phyloP scores from a whole-genome alignment of 176 grass and related monocot species.

The Oryza officinalis region DNA sequence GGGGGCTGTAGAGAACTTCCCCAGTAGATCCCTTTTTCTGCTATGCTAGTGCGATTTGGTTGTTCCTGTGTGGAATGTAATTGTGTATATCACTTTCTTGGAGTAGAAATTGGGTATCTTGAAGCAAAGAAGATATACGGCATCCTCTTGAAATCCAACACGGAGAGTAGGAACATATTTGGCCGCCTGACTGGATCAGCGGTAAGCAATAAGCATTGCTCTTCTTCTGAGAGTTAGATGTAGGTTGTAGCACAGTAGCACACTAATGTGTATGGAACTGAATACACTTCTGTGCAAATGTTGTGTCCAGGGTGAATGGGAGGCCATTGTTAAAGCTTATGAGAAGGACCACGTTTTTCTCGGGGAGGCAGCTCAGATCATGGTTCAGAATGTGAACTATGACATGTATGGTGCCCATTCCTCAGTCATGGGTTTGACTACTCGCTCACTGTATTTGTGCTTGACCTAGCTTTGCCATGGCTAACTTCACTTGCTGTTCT shows the following conservation, averaged over 20 bases:
- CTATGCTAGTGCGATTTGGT: background rate
- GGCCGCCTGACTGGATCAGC: slow-evolving; percentile 85
- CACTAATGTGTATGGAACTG: background rate
- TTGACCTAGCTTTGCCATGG: background rate
- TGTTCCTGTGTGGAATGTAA: background rate
- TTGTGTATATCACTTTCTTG: background rate
- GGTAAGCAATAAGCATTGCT: slow-evolving; percentile 31
- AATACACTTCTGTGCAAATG: slow-evolving; percentile 2
- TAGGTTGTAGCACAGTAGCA: background rate
- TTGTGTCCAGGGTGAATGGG: slow-evolving; percentile 78
- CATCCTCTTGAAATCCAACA: slow-evolving; percentile 71
- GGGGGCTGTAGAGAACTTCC: background rate
- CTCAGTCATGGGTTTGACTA: slow-evolving; percentile 1
- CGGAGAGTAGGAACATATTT: slow-evolving; percentile 90
- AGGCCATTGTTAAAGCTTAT: slow-evolving; percentile 67
- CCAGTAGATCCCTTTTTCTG: background rate
- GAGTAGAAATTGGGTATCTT: slow-evolving; percentile 66
- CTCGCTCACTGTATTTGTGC: background rate
- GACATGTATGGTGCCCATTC: slow-evolving; percentile 67
- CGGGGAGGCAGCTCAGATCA: slow-evolving; percentile 85
- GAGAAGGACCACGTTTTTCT: slow-evolving; percentile 97
- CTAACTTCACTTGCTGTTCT: slow-evolving; percentile 17
- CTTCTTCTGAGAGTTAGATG: background rate
- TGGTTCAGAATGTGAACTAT: slow-evolving; percentile 98
- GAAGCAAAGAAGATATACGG: slow-evolving; percentile 87